Evolutionary conservation across 2,329 filamentous ascomycete species (phyloP), one percentile per base, ranked within the genome.

Genomic region (Stachybotrys echinatus): DNA sequence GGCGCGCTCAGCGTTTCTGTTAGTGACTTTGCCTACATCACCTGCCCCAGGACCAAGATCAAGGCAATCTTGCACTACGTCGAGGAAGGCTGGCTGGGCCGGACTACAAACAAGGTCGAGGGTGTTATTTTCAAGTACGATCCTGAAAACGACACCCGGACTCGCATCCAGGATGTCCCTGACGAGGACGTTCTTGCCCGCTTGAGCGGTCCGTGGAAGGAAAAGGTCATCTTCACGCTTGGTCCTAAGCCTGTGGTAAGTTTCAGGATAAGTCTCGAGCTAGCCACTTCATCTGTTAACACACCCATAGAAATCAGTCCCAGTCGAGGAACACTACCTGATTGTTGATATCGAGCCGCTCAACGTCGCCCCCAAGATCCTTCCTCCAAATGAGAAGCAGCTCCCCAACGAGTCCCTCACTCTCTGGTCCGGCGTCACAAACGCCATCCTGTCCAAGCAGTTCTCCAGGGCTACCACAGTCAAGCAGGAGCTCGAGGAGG

Each of bases 81-180:
- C 49, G 92, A 97, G 62, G 92, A 97, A 60, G 91, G 92, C 46
- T 99, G 94, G 92, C 78, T 97, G 23, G 89, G 92, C 44, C 89
- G 89, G 57, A 83, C 89, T 19, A 92, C 95, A 59, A 96, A 97
- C 70, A 91, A 87, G 64, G 87, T 99, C 34, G 84, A 95, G 53
- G 94, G 94, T 18, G 83, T 96, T 49, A 79, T 97, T 49, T 99
- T 96, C 77, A 86, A 81, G 46, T 96, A 96, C 59, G 88, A 96
- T 61, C 88, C 91, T 0, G 83, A 89, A 20, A 92, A 92, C 51
- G 92, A 97, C 66, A 82, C 81, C 65, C 89, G 86, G 67, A 83
- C 74, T 5, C 85, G 81, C 59, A 85, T 96, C 60, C 90, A 87
- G 70, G 92, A 96, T 54, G 90, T 99, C 0, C 81, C 90, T 0